A percentile compares a stretch with the other conserved stretches of the same genome.
phyloP scores from a whole-genome alignment of 2,329 filamentous ascomycete species.

The Furcasterigmium furcatum region DNA sequence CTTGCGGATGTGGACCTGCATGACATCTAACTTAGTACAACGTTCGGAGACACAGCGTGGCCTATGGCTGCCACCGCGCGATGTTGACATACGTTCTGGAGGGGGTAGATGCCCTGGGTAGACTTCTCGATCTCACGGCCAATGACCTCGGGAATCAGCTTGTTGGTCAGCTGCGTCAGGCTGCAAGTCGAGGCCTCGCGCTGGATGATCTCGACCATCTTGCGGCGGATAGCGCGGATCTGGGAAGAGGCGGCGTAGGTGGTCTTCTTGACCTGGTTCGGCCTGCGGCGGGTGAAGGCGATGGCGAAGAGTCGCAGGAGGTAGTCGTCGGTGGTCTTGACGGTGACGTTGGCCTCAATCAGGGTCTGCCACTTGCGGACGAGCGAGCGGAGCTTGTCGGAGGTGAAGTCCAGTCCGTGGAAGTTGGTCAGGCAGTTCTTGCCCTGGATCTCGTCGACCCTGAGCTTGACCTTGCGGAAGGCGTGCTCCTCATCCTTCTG shows the following conservation, averaged over 20 bases:
- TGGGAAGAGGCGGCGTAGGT: constrained; percentile 97
- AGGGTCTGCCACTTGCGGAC: constrained; percentile 99
- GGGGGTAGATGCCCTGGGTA: constrained; percentile 98
- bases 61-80: too few relatives aligned
- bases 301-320: constrained; percentile 98
- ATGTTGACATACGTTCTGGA: constrained; percentile 96
- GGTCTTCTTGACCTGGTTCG: constrained; percentile 99
- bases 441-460: constrained; percentile 98
- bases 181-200: constrained; percentile 94
- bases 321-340: constrained; percentile 99
- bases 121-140: constrained; percentile 99
- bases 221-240: constrained; percentile 97
- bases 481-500: constrained; percentile 99
- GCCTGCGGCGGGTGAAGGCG: constrained; percentile 97
- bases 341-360: constrained; percentile 98
- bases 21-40: too few relatives aligned
- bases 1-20: constrained; percentile 99
- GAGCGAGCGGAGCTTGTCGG: constrained; percentile 98
- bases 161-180: constrained; percentile 92
- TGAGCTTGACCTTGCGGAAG: constrained; percentile 99
- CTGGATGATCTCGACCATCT: constrained; percentile 99
- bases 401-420: constrained; percentile 99
- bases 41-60: too few relatives aligned
- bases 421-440: constrained; percentile 99
- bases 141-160: constrained; percentile 99